Evolutionary conservation across 2,329 filamentous ascomycete genomes (phyloP), one percentile per base, ranked within the genome.

Genomic region (Eutypella sp.): DNA sequence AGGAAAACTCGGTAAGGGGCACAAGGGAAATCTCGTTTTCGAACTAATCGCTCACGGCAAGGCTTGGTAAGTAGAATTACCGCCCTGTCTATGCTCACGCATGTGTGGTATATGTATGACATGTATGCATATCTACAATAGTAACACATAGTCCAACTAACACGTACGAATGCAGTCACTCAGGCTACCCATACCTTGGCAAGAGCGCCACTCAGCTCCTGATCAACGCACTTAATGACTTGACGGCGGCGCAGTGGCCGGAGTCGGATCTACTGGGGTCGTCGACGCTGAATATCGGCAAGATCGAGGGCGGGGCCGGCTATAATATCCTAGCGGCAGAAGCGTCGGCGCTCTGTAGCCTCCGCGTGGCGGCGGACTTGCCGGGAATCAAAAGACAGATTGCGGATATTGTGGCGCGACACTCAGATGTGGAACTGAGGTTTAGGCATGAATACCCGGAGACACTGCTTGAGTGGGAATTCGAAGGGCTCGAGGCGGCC

Each of bases 1-100:
- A 53, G 70, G 67, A 27, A 77, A 75, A 52, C 64, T 79, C 0
- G 74, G 71, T 0, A 67, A 69, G 13, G 76, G 76, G 6, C 76
- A 79, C 58, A 79, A 79, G 57, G 76, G 76, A 0, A 57, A 63
- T 38, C 55, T 61, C 6, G 58, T 61, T 16, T 64, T 65, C 39
- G 60, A 65, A 41, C 39, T 66, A 9, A 48, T 61, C 5, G 58
- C 55, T 13, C 50, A 56, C 11, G 64, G 65, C 2, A 56, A 58
- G 13, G 51, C 53, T 16, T 60, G 57, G 56, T 56, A 52, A 53
- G 55, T 40, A 22, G 13, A 13, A 7, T 6, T 9, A 18, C 5
- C 20, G n/a, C 36, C 18, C 2, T 15, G 20, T 7, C 5, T 47
- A 27, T 15, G 3, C 13, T 11, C 11, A 16, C 15, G 15, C 11